Evolutionary conservation across 108 stramenopile species (phyloP), one percentile per base, ranked within the genome.

Genomic region (Parietichytrium sp.): DNA sequence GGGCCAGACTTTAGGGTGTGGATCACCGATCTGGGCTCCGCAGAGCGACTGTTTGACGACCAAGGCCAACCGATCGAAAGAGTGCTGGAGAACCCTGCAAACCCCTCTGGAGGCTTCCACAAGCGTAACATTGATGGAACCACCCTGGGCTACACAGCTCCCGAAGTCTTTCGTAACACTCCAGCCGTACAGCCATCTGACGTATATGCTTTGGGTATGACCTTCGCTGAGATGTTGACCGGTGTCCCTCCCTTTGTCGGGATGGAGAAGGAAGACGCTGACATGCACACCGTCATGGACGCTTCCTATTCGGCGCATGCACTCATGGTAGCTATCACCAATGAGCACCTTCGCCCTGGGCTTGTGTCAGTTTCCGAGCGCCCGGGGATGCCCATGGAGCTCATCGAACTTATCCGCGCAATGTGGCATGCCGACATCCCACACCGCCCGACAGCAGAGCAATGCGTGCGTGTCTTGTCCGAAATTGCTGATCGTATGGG

Each of bases 271-370:
- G 61, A 72, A 42, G 61, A 72, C 20, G 61, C 61, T 42, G 61
- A 72, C 2, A 72, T 72, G 61, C 61, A 72, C 61, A 72, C 61
- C 42, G 61, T 72, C 16, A 72, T 72, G 61, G 61, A 72, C 42
- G 61, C 61, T 25, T 45, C 61, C 13, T 72, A 72, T 42, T 72
- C 61, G 10, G 61, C 36, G 61, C 61, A 72, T 20, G 61, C 61
- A 6, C 61, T 72, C 33, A 72, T 72, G 38, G 45, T 72, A 42
- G 61, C 61, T 25, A 72, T 72, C 42, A 45, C 38, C 42, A 72
- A 45, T 33, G 61, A 72, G 10, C 61, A 72, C 20, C 61, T 72
- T 7, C 61, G 61, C 15, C 61, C 61, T 2, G 61, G 61, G 15
- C 61, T 72, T 1, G 61, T 72, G 16, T 45, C 61, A 6, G 61